phyloP scores from a whole-genome alignment of 805 yeast genomes.

The Tetrapisispora iriomotensis region DNA sequence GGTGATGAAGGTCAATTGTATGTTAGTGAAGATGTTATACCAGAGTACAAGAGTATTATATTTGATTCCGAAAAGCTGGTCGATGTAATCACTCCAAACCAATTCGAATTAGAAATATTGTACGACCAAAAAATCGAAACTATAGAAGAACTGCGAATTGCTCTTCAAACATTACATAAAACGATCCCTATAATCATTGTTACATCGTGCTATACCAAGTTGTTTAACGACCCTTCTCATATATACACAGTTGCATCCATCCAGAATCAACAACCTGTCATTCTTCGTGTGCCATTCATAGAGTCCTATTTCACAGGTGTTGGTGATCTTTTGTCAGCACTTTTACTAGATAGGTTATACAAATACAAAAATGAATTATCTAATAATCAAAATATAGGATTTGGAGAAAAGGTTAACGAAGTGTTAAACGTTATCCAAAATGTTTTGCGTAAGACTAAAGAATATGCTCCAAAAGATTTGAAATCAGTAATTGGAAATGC shows the following conservation, averaged over 20 bases:
- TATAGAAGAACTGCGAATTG: conserved; percentile 33
- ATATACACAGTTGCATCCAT: conserved; percentile 41
- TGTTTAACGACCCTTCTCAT: conserved; percentile 19
- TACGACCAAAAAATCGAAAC: conserved; percentile 40
- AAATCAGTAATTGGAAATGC: conserved; percentile 45
- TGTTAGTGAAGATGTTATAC: conserved; percentile 50
- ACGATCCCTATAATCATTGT: conserved; percentile 19
- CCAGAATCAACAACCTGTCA: conserved; percentile 14
- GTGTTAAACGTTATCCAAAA: conserved; percentile 27
- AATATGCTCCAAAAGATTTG: conserved; percentile 13
- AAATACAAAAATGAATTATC: conserved; percentile 7
- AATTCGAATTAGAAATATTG: conserved; percentile 74
- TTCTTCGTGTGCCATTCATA: conserved; percentile 44
- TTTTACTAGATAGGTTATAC: conserved; percentile 54
- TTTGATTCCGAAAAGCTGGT: conserved; percentile 39
- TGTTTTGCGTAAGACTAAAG: conserved; percentile 19
- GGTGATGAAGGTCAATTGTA: conserved; percentile 69
- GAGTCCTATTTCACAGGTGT: conserved; percentile 89
- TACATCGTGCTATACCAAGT: conserved; percentile 18
- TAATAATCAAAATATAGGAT: conserved; percentile 2
- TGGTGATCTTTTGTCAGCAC: conserved; percentile 82
- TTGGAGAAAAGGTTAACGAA: conserved; percentile 22
- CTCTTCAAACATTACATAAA: conserved; percentile 41
- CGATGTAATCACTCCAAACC: conserved; percentile 81
- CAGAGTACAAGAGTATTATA: conserved; percentile 38